Evolutionary conservation across 2,329 filamentous ascomycete species (phyloP), one percentile per base, ranked within the genome.

Genomic region (Akanthomyces lecanii): DNA sequence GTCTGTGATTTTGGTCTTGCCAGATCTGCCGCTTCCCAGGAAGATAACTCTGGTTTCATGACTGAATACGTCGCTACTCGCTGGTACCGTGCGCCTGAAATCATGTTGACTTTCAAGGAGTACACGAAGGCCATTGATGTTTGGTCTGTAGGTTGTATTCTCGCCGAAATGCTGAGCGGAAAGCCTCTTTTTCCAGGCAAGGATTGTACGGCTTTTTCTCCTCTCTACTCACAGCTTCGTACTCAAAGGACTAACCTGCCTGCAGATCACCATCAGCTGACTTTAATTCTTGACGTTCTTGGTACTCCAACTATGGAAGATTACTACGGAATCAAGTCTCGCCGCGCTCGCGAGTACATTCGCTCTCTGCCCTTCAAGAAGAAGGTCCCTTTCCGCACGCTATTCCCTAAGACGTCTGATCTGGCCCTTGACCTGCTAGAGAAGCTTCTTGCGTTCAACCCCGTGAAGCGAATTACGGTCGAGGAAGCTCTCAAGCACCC

Each of bases 31-130:
- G 95, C 95, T 10, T 97, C 94, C 11, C 96, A 96, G 69, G 95
- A 99, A 74, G 95, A 99, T 77, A 99, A 99, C 79, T 97, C 94
- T n/a, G 95, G 95, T 25, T 99, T 99, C 85, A 99, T 99, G 95
- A 99, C 95, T 18, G 95, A 99, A 96, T 99, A 99, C 75, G 95
- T 99, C 63, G 95, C 95, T 58, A 99, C 95, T 53, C 89, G 95
- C 72, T 99, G 95, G 95, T 99, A 99, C 79, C 92, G 95, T 77
- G 95, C 95, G 6, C 95, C 95, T 4, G 95, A 99, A 76, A 99
- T 99, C 77, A 99, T 99, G 95, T 89, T 99, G 80, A 99, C 95
- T 14, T 99, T 98, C 83, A 98, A 99, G 81, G 95, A 99, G 79
- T 99, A 99, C 81, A 99, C 95, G 71, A 99, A 98, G 79, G 95